A percentile compares a stretch with the other conserved stretches of the same genome.
Conservation (phyloP, 2,329 filamentous ascomycete genomes). For the Ceratocystis harringtonii region DNA sequence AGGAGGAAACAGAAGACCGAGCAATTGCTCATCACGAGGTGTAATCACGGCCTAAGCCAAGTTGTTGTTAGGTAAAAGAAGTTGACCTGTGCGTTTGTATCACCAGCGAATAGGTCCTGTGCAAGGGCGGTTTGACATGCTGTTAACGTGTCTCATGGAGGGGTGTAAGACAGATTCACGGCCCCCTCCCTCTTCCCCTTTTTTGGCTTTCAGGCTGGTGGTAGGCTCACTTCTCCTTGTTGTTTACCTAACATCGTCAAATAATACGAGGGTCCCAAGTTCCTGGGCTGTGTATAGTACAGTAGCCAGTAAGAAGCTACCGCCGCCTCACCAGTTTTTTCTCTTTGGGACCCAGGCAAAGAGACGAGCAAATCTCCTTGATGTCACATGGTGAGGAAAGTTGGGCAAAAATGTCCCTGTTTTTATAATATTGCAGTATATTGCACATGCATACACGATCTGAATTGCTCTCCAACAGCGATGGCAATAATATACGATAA, state of each 20-base stretch:
- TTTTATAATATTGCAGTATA: not conserved
- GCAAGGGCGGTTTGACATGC: not conserved
- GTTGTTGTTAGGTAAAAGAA: slow-evolving; percentile 2
- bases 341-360: not conserved
- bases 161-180: not conserved
- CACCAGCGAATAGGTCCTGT: not conserved
- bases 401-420: not conserved
- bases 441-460: not conserved
- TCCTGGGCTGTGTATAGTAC: not conserved
- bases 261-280: not conserved
- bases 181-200: not conserved
- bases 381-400: not conserved
- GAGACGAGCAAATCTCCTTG: not conserved
- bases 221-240: not conserved
- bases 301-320: not conserved
- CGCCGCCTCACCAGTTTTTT: not conserved
- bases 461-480: not conserved
- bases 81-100: slow-evolving; percentile 5
- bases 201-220: not conserved
- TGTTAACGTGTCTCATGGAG: not conserved
- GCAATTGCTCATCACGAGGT: not conserved
- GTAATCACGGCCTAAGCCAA: not conserved
- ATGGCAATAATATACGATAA: not conserved
- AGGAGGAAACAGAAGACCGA: not conserved
- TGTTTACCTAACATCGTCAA: not conserved